Conservation (phyloP, 2,329 filamentous ascomycete species). For the Trichoderma koningii region DNA sequence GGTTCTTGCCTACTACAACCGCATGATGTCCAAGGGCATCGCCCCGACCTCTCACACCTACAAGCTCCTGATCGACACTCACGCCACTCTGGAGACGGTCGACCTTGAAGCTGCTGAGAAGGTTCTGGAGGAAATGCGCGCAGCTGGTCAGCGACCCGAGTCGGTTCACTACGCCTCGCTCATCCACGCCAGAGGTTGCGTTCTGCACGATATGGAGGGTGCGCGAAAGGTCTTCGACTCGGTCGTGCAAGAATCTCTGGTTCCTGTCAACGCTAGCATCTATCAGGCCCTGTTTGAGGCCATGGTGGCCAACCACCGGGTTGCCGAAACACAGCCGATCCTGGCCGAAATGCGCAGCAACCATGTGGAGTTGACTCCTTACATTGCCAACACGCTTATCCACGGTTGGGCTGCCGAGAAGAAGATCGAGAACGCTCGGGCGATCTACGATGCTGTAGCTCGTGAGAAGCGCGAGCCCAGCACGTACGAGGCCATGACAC, state of each 20-base stretch:
- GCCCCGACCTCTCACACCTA: constrained; percentile 93
- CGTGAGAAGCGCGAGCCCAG: constrained; percentile 85
- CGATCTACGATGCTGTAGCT: constrained; percentile 78
- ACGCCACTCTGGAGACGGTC: constrained; percentile 89
- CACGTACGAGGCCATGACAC: constrained; percentile 98
- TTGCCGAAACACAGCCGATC: constrained; percentile 72
- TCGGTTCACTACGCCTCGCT: constrained; percentile 94
- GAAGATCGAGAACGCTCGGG: constrained; percentile 75
- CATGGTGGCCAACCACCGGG: constrained; percentile 92
- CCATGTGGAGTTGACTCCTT: constrained; percentile 84
- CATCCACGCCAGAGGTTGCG: constrained; percentile 94
- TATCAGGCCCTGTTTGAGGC: constrained; percentile 97
- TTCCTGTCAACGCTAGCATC: constrained; percentile 77
- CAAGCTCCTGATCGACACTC: constrained; percentile 93
- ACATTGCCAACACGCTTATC: constrained; percentile 97
- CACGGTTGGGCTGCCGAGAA: constrained; percentile 91
- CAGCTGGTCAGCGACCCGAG: constrained; percentile 74
- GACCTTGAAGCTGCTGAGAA: constrained; percentile 85
- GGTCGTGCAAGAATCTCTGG: constrained; percentile 67
- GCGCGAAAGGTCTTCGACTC: constrained; percentile 81
- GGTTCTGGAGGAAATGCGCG: constrained; percentile 76
- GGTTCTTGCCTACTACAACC: constrained; percentile 91
- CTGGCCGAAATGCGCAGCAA: constrained; percentile 73
- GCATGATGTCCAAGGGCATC: constrained; percentile 86
- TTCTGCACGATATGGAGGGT: constrained; percentile 84